phyloP scores from a whole-genome alignment of 148 eudicot species.

The Nepenthes gracilis region DNA sequence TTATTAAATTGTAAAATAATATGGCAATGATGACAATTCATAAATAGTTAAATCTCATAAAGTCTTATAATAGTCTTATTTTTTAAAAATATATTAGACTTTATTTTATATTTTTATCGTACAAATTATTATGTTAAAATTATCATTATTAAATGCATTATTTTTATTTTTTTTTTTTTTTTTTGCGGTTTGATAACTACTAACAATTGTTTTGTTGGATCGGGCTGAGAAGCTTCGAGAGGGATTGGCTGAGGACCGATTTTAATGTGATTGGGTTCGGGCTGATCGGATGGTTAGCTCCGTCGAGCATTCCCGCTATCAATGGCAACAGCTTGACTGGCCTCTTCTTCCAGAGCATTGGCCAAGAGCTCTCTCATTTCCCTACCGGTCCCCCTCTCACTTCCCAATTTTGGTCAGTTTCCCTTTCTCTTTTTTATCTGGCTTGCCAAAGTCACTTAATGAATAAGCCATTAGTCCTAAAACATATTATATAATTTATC shows the following conservation, averaged over 20 bases:
- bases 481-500: too few relatives aligned
- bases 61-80: background rate
- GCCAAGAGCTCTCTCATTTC: conserved; percentile 80
- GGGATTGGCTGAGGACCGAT: conserved; percentile 84
- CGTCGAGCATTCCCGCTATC: conserved; percentile 87
- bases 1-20: too few relatives aligned
- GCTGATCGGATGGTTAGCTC: conserved; percentile 92
- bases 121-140: too few relatives aligned
- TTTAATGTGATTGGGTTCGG: conserved; percentile 95
- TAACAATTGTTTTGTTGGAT: background rate
- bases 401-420: conserved; percentile 75
- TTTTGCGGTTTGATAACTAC: background rate
- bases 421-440: background rate
- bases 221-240: conserved; percentile 36
- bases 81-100: background rate
- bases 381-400: conserved; percentile 76
- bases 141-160: too few relatives aligned
- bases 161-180: too few relatives aligned
- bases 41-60: too few relatives aligned
- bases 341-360: conserved; percentile 82
- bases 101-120: too few relatives aligned
- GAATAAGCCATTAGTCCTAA: too few relatives aligned
- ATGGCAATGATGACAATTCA: too few relatives aligned
- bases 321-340: conserved; percentile 84
- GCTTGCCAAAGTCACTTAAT: background rate